Conservation (phyloP, 1,284 basidiomycete species). For the Cutaneotrichosporon cutaneum region DNA sequence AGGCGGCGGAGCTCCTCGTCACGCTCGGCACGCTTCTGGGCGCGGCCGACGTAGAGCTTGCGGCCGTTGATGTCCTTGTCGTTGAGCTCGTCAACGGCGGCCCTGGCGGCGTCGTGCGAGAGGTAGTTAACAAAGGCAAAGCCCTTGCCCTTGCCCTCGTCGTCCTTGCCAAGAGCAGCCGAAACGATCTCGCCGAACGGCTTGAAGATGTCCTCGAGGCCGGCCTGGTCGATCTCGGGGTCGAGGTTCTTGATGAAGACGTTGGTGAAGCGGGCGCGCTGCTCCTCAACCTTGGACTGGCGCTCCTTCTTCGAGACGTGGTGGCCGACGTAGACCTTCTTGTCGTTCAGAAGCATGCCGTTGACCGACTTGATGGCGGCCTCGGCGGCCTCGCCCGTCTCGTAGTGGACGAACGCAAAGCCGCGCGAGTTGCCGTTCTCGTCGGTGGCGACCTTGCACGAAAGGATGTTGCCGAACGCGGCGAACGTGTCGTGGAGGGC, state of each 20-base stretch:
- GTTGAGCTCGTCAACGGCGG: conserved; percentile 86
- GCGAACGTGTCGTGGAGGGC: conserved; percentile 99
- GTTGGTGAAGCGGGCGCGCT: conserved; percentile 96
- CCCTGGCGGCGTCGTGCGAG: conserved; percentile 84
- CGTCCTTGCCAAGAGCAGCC: conserved; percentile 75
- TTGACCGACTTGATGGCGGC: conserved; percentile 98
- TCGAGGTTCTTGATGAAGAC: conserved; percentile 98
- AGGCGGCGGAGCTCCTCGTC: conserved; percentile 93
- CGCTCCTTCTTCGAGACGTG: conserved; percentile 98
- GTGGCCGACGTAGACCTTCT: conserved; percentile 97
- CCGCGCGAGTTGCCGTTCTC: conserved; percentile 89
- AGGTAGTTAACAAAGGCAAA: conserved; percentile 99
- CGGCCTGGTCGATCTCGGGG: conserved; percentile 74
- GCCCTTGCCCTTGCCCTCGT: conserved; percentile 82
- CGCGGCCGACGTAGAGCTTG: conserved; percentile 93
- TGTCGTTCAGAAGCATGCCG: conserved; percentile 98
- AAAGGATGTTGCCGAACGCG: conserved; percentile 97
- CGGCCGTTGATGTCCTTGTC: conserved; percentile 82
- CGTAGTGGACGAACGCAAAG: conserved; percentile 83
- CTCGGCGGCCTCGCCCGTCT: conserved; percentile 94
- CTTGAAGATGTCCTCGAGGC: conserved; percentile 81
- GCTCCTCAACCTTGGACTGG: conserved; percentile 97
- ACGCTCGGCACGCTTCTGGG: conserved; percentile 98
- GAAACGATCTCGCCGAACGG: conserved; percentile 86
- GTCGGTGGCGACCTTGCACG: conserved; percentile 98